Evolutionary conservation across 768 basidiomycete genomes (phyloP).

Genomic region (Boletus huronensis): DNA sequence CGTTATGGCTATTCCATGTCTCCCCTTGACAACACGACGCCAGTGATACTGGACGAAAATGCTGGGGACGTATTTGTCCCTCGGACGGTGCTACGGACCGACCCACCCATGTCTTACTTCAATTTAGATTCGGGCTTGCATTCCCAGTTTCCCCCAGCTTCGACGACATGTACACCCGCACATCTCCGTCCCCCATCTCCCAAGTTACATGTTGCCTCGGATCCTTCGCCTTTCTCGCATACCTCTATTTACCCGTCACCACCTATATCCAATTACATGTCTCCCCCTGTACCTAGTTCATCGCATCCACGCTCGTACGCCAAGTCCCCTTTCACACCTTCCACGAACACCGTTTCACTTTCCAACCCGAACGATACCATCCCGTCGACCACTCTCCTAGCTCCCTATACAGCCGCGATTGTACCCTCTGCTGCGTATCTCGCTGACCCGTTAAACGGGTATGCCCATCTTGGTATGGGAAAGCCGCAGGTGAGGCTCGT

Average conservation of each 20-base stretch:
- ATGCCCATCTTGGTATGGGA: conserved; percentile 75
- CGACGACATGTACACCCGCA: conserved; percentile 18
- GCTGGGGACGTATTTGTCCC: conserved; percentile 17
- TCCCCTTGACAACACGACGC: conserved; percentile 32
- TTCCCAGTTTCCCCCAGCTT: conserved; percentile 5
- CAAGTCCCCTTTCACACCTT: conserved; percentile 33
- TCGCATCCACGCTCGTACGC: conserved; percentile 13
- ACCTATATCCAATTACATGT: conserved; percentile 23
- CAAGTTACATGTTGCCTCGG: conserved; percentile 22
- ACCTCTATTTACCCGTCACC: conserved; percentile 26
- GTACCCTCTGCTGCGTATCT: conserved; percentile 68
- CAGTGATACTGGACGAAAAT: conserved; percentile 33
- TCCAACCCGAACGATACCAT: conserved; percentile 54
- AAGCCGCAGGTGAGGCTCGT: conserved; percentile 81
- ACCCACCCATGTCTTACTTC: conserved; percentile 11
- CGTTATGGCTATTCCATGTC: conserved; percentile 28
- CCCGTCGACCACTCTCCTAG: conserved; percentile 51
- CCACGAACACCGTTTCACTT: conserved; percentile 37
- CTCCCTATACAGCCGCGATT: conserved; percentile 62
- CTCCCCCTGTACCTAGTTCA: conserved; percentile 20
- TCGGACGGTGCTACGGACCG: conserved; percentile 23
- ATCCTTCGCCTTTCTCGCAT: conserved; percentile 18
- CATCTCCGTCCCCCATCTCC: conserved; percentile 31
- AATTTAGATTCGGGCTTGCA: neutral
- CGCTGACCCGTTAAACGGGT: conserved; percentile 80